Conservation (phyloP, 805 yeast species). For the Schwanniomyces polymorphus region DNA sequence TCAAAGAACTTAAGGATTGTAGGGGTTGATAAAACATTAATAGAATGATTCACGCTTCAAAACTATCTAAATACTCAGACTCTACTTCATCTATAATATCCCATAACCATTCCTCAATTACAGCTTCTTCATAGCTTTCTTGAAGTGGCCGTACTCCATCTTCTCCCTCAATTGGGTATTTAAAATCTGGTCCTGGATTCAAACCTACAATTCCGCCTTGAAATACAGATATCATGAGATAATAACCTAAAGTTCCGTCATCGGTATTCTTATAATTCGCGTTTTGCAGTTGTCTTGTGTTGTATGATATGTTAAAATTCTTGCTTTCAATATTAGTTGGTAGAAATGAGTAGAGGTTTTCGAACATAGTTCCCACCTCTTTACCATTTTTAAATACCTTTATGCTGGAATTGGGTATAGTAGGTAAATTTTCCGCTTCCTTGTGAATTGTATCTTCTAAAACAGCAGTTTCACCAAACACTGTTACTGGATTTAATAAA, state of each 20-base stretch:
- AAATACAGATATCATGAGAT: constrained; percentile 84
- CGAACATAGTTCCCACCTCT: constrained; percentile 62
- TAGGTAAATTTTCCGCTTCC: constrained; percentile 37
- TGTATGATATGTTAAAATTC: constrained; percentile 20
- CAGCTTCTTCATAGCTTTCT: constrained; percentile 62
- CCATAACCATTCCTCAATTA: constrained; percentile 79
- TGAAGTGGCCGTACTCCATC: constrained; percentile 49
- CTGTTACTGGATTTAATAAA: constrained; percentile 67
- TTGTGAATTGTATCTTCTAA: constrained; percentile 39
- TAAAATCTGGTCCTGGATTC: constrained; percentile 67
- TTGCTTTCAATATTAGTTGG: constrained; percentile 72
- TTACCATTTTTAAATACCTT: constrained; percentile 78
- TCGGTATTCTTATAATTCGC: constrained; percentile 50
- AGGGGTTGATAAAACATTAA: constrained; percentile 26
- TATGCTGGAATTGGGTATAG: constrained; percentile 58
- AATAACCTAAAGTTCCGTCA: constrained; percentile 88
- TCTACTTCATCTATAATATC: constrained; percentile 86
- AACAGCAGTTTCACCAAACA: constrained; percentile 67
- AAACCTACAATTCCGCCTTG: constrained; percentile 74
- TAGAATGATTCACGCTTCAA: constrained; percentile 28
- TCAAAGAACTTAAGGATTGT: constrained; percentile 8
- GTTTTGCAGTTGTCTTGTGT: constrained; percentile 35
- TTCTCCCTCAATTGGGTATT: constrained; percentile 38
- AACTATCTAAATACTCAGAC: constrained; percentile 51
- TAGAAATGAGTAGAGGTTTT: constrained; percentile 67